phyloP scores from a whole-genome alignment of 2,329 filamentous ascomycete genomes.

The Thielaviopsis ethacetica region DNA sequence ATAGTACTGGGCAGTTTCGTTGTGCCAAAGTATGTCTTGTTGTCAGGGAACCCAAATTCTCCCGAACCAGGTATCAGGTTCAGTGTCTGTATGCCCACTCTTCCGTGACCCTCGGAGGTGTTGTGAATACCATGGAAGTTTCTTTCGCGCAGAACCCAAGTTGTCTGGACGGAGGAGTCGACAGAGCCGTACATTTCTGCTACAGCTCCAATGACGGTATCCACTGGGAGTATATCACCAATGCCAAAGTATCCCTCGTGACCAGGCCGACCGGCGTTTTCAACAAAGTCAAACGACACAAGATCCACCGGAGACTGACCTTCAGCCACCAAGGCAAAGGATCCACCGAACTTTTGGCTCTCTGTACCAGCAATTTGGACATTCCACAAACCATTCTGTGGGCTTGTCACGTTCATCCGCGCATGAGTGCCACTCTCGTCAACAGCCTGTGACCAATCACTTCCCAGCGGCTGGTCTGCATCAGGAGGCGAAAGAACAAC shows the following conservation, averaged over 20 bases:
- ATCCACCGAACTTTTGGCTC: not conserved
- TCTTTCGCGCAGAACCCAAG: slow-evolving; percentile 7
- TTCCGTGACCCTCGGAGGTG: not conserved
- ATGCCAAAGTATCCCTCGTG: slow-evolving; percentile 13
- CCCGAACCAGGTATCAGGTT: slow-evolving; percentile 5
- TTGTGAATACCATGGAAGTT: slow-evolving; percentile 4
- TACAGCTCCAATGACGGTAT: slow-evolving; percentile 5
- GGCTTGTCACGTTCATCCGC: slow-evolving; percentile 7
- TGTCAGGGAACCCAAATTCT: slow-evolving; percentile 2
- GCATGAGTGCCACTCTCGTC: slow-evolving; percentile 10
- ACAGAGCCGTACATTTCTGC: slow-evolving; percentile 11
- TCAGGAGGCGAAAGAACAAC: slow-evolving; percentile 3
- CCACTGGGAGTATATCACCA: slow-evolving; percentile 1
- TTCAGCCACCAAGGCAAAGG: slow-evolving; percentile 9
- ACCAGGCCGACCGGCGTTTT: slow-evolving; percentile 8
- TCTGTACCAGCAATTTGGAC: not conserved
- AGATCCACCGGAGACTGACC: slow-evolving; percentile 9
- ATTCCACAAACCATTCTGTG: slow-evolving; percentile 10
- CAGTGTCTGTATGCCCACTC: not conserved
- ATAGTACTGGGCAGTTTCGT: not conserved
- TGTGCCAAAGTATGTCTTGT: slow-evolving; percentile 3
- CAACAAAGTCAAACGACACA: slow-evolving; percentile 10
- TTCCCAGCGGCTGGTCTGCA: not conserved
- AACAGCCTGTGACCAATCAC: slow-evolving; percentile 9
- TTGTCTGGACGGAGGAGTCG: not conserved